phyloP scores from a whole-genome alignment of 371 early-diverging fungal species.

The Zopfochytrium polystomum region DNA sequence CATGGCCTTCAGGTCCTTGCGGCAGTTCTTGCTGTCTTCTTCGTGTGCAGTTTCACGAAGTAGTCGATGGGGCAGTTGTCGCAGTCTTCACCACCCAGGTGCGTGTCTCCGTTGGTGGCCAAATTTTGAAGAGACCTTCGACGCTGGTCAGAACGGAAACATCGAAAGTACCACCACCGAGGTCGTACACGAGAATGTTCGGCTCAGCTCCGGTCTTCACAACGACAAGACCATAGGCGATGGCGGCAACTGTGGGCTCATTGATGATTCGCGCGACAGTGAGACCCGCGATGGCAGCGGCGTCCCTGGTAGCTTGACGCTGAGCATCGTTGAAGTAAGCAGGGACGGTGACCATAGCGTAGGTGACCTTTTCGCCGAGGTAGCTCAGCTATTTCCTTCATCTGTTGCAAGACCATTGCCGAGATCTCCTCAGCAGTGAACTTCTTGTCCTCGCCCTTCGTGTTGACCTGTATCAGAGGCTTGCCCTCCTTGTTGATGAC shows the following conservation, averaged over 20 bases:
- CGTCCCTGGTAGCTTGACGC: conserved; percentile 98
- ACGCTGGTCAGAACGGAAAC: conserved; percentile 82
- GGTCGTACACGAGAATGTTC: conserved; percentile 88
- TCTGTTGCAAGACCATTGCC: conserved; percentile 92
- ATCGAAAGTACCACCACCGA: conserved; percentile 93
- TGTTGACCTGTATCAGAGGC: too few relatives aligned
- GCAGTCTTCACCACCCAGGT: conserved; percentile 90
- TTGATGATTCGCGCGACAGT: conserved; percentile 96
- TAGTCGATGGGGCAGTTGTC: conserved; percentile 77
- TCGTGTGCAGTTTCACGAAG: conserved; percentile 46
- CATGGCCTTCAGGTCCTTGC: conserved; percentile 73
- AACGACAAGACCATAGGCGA: conserved; percentile 90
- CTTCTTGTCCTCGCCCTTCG: conserved; percentile 83
- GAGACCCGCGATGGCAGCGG: conserved; percentile 92
- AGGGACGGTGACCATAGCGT: conserved; percentile 97
- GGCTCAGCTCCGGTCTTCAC: conserved; percentile 59
- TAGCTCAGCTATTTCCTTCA: conserved; percentile 97
- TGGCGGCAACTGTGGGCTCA: conserved; percentile 98
- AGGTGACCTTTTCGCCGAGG: conserved; percentile 83
- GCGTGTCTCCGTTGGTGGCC: conserved; percentile 88
- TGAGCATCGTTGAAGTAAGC: conserved; percentile 98
- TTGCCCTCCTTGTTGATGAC: conserved; percentile 55
- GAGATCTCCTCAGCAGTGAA: conserved; percentile 97
- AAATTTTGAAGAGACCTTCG: conserved; percentile 80
- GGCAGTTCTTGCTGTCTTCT: conserved; percentile 65